Evolutionary conservation across 306 rosid species (phyloP).

Genomic region (Vicia faba): DNA sequence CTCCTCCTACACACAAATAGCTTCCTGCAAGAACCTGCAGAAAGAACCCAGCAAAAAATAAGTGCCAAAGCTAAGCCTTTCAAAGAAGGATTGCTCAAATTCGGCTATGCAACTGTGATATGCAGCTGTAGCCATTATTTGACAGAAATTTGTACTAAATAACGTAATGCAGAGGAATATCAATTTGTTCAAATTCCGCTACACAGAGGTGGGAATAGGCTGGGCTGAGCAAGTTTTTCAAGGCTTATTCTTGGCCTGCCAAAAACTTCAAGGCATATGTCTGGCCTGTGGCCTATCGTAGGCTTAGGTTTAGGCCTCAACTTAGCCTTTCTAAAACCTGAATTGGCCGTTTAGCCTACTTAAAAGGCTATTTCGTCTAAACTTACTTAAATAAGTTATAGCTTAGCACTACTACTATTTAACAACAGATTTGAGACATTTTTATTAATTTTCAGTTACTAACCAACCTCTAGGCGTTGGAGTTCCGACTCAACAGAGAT

Average conservation of each 20-base stretch:
- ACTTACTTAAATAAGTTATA: neutral
- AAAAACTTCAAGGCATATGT: no score
- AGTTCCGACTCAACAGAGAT: conserved; percentile 55
- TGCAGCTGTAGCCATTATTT: neutral
- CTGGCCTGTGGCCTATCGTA: no score
- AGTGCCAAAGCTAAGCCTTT: conserved; percentile 26
- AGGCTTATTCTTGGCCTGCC: no score
- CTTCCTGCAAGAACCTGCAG: conserved; percentile 82
- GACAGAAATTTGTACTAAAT: neutral
- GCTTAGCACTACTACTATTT: neutral
- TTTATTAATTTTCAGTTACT: conserved; percentile 4
- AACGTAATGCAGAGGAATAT: neutral
- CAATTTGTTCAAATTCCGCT: neutral
- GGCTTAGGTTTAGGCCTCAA: no score
- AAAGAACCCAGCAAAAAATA: conserved; percentile 32
- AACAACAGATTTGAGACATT: neutral
- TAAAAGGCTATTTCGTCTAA: no score
- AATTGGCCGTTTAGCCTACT: no score
- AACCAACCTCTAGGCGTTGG: conserved; percentile 72
- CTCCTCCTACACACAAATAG: conserved; percentile 79
- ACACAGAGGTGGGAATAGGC: neutral
- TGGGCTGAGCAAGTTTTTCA: no score
- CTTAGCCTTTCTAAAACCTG: no score
- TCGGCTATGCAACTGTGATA: neutral
- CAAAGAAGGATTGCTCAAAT: neutral